Percentiles rank a stretch among this genome's conserved stretches.
Conservation (phyloP, 192 early-diverging fungal species). For the Coemansia sp. region DNA sequence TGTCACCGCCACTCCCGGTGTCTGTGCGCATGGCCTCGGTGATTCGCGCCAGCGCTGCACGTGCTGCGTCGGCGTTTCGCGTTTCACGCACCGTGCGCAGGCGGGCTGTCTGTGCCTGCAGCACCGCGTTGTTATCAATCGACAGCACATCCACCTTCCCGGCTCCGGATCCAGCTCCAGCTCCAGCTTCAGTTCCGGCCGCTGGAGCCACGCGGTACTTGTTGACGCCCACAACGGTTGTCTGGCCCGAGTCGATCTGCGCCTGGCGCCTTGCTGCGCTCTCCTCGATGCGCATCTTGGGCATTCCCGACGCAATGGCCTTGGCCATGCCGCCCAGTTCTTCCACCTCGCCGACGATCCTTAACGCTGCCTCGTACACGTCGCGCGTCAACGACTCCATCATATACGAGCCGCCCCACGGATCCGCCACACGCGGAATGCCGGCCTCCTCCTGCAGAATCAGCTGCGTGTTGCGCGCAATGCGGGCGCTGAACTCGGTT, state of each 20-base stretch:
- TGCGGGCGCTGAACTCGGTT: conserved; percentile 80
- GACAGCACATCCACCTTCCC: conserved; percentile 61
- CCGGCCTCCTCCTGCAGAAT: conserved; percentile 86
- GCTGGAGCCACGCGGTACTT: conserved; percentile 67
- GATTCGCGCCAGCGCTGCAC: conserved; percentile 61
- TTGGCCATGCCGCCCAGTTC: conserved; percentile 88
- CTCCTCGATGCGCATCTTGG: conserved; percentile 87
- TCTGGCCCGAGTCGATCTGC: conserved; percentile 84
- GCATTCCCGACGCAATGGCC: conserved; percentile 85
- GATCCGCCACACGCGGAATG: conserved; percentile 87
- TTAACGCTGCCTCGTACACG: conserved; percentile 67
- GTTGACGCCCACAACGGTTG: conserved; percentile 88
- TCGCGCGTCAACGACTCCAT: conserved; percentile 89
- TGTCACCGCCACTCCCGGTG: conserved; percentile 61
- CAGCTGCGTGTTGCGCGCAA: conserved; percentile 89
- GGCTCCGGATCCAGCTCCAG: neutral
- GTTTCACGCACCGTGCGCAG: conserved; percentile 59
- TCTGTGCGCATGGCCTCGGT: conserved; percentile 63
- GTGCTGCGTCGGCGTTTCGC: conserved; percentile 59
- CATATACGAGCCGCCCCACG: conserved; percentile 92
- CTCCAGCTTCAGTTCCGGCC: conserved; percentile 57
- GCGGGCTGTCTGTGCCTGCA: conserved; percentile 66
- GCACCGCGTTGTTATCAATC: conserved; percentile 80
- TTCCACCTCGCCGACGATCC: conserved; percentile 79
- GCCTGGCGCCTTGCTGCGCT: conserved; percentile 85